These are phyloP conservation scores for Aspergillus candidus DNA, from an alignment of 2,329 filamentous ascomycete species.

Conservation along the genomic window DNA sequence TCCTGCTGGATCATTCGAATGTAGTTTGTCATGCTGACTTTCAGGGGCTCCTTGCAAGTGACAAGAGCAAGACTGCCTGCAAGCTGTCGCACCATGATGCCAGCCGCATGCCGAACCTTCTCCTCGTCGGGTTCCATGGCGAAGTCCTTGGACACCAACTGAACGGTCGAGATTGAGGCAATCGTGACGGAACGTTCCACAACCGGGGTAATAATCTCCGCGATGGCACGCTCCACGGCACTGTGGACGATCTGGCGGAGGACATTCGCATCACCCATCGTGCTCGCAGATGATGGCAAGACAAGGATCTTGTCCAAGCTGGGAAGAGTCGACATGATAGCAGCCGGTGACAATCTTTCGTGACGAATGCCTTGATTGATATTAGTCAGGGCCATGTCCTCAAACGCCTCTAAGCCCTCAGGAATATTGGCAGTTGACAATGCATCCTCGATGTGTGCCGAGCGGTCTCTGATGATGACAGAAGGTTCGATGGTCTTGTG, in stretches of 20 bases:
- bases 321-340: constrained; percentile 73
- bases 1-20: constrained; percentile 75
- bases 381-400: constrained; percentile 71
- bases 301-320: constrained; percentile 73
- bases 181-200: constrained; percentile 97
- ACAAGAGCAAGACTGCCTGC: constrained; percentile 90
- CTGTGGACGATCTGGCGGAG: constrained; percentile 69
- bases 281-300: constrained; percentile 71
- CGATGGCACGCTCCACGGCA: constrained; percentile 81
- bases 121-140: constrained; percentile 87
- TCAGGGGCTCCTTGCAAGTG: constrained; percentile 94
- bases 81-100: constrained; percentile 91
- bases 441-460: constrained; percentile 56
- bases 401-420: constrained; percentile 73
- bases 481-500: constrained; percentile 87
- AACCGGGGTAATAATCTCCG: constrained; percentile 95
- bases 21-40: constrained; percentile 96
- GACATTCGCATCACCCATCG: constrained; percentile 65
- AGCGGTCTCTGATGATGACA: constrained; percentile 73
- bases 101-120: constrained; percentile 74
- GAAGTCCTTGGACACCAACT: constrained; percentile 95
- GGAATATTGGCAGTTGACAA: constrained; percentile 51
- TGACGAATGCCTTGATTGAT: constrained; percentile 62
- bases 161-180: constrained; percentile 89
- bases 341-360: constrained; percentile 68